A percentile compares a stretch with the other conserved stretches of the same genome.
These are phyloP conservation scores for Diaporthe longicolla DNA, from an alignment of 2,329 filamentous ascomycete genomes.

Conservation along the genomic window DNA sequence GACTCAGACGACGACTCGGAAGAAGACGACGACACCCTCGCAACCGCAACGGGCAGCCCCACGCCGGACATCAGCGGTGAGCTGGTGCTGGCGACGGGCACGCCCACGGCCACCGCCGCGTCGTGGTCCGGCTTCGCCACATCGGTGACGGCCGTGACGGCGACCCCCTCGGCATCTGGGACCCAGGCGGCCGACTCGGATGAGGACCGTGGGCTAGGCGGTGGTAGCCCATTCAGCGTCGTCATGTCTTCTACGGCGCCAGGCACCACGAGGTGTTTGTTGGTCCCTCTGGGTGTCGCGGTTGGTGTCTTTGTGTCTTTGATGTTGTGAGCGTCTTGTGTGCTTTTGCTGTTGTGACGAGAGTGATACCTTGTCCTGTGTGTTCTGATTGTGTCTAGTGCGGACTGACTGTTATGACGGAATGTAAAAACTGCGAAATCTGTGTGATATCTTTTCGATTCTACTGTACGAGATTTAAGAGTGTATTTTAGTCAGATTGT, in stretches of 20 bases:
- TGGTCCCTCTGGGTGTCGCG: neutral
- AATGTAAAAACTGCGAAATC: neutral
- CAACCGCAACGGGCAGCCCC: neutral
- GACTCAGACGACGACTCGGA: neutral
- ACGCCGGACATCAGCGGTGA: conserved; percentile 27
- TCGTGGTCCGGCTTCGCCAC: conserved; percentile 29
- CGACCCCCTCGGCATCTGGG: conserved; percentile 2
- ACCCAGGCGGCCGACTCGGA: conserved; percentile 1
- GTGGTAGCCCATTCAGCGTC: conserved; percentile 38
- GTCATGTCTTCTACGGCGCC: conserved; percentile 2
- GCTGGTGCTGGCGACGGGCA: conserved; percentile 37
- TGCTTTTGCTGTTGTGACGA: neutral
- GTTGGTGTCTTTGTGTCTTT: neutral
- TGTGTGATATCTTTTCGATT: neutral
- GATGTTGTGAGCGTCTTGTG: conserved; percentile 5
- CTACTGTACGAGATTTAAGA: conserved; percentile 8
- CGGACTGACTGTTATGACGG: neutral
- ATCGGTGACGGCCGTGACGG: conserved; percentile 18
- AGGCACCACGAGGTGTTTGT: neutral
- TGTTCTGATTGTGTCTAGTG: neutral
- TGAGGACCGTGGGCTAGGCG: conserved; percentile 14
- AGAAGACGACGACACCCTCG: neutral
- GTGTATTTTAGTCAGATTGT: conserved; percentile 18
- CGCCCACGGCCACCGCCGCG: neutral
- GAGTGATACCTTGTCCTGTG: conserved; percentile 5